Evolutionary conservation across 371 early-diverging fungal genomes (phyloP).

Genomic region (Rhizomucor pusillus): DNA sequence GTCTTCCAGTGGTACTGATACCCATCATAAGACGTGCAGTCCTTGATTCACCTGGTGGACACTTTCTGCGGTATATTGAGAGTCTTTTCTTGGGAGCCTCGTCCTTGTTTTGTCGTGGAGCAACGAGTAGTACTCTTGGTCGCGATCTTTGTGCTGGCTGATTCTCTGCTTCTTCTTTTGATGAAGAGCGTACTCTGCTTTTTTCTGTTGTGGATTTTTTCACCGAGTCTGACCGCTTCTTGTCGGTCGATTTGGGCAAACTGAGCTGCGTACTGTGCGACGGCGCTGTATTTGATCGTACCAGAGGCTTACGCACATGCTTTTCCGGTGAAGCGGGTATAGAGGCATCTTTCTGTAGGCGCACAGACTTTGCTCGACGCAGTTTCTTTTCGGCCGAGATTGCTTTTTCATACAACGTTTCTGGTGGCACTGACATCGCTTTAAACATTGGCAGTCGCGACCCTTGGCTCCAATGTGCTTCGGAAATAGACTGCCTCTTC

Average conservation of each 20-base stretch:
- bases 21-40: constrained; percentile 46
- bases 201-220: not conserved
- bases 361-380: constrained; percentile 9
- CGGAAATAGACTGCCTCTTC: constrained; percentile 36
- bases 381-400: not conserved
- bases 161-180: not conserved
- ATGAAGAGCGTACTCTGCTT: not conserved
- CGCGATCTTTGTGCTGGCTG: constrained; percentile 4
- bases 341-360: not conserved
- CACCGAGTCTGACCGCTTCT: not conserved
- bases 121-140: constrained; percentile 15
- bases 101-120: constrained; percentile 4
- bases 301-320: constrained; percentile 12
- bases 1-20: constrained; percentile 33
- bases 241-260: constrained; percentile 1
- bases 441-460: constrained; percentile 43
- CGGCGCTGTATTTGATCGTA: constrained; percentile 22
- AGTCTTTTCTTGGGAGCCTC: constrained; percentile 21
- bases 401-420: not conserved
- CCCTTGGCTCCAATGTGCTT: constrained; percentile 36
- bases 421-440: constrained; percentile 6
- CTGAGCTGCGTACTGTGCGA: constrained; percentile 9
- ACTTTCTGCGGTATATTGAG: constrained; percentile 31
- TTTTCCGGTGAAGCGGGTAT: not conserved
- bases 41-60: constrained; percentile 35